phyloP scores from a whole-genome alignment of 2,329 filamentous ascomycete genomes.

The Botrytis byssoidea region DNA sequence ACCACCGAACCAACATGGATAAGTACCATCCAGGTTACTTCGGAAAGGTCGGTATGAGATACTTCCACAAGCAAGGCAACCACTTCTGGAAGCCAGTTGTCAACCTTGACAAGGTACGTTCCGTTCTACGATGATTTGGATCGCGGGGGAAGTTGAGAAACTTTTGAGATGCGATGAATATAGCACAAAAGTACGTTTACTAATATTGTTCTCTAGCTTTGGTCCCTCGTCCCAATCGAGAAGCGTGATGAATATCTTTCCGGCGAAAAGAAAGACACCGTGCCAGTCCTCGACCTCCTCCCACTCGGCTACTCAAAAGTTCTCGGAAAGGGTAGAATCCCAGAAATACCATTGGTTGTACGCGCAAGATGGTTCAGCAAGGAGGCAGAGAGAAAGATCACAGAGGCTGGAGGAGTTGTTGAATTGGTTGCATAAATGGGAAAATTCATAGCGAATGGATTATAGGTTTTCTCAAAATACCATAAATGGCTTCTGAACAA shows the following conservation, averaged over 20 bases:
- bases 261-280: constrained; percentile 80
- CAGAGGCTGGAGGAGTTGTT: constrained; percentile 91
- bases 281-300: constrained; percentile 96
- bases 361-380: constrained; percentile 93
- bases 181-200: constrained; percentile 7
- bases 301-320: constrained; percentile 98
- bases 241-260: constrained; percentile 88
- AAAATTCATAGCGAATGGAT: constrained; percentile 26
- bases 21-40: constrained; percentile 99
- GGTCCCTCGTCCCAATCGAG: constrained; percentile 90
- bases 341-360: constrained; percentile 89
- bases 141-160: background rate
- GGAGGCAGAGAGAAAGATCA: constrained; percentile 98
- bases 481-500: constrained; percentile 21
- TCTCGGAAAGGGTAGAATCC: constrained; percentile 95
- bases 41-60: constrained; percentile 91
- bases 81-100: constrained; percentile 98
- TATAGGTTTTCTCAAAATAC: constrained; percentile 23
- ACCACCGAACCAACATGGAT: constrained; percentile 90
- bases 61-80: constrained; percentile 95
- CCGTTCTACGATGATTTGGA: background rate
- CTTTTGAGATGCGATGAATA: background rate
- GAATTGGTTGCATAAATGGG: constrained; percentile 82
- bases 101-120: constrained; percentile 93
- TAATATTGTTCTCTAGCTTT: constrained; percentile 60